Evolutionary conservation across 2,329 filamentous ascomycete genomes (phyloP).

Genomic region (Onygena corvina): DNA sequence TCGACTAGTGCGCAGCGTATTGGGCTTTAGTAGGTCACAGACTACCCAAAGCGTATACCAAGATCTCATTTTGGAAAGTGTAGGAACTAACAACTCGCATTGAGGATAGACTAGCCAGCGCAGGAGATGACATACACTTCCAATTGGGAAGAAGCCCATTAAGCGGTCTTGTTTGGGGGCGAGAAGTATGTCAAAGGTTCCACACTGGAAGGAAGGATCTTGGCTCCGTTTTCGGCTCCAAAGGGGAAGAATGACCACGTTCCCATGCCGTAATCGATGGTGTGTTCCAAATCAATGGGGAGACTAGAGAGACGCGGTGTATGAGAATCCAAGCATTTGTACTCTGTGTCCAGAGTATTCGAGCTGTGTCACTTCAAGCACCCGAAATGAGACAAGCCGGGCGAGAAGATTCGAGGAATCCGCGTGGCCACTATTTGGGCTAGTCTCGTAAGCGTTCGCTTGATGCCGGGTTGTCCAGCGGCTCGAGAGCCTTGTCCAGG

Average conservation of each 20-base stretch:
- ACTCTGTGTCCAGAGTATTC: not conserved
- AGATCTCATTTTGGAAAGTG: no score
- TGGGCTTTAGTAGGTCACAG: no score
- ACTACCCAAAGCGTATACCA: no score
- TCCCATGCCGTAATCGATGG: no score
- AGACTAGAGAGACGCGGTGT: not conserved
- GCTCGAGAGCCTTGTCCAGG: no score
- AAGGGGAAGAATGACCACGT: not conserved
- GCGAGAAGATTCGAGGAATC: no score
- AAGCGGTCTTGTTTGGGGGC: not conserved
- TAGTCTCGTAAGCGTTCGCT: not conserved
- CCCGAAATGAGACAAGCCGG: no score
- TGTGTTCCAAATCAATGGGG: no score
- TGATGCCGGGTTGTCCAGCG: not conserved
- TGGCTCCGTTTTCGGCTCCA: not conserved
- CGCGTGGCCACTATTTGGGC: no score
- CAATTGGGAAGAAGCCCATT: not conserved
- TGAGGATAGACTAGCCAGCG: not conserved
- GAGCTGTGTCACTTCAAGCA: not conserved
- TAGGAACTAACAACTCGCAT: no score
- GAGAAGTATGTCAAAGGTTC: slow-evolving; percentile 1
- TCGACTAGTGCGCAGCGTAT: no score
- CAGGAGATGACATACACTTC: not conserved
- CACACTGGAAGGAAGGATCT: not conserved
- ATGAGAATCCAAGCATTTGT: not conserved